phyloP scores from a whole-genome alignment of 805 yeast species.

The Metschnikowia noctiluminum region DNA sequence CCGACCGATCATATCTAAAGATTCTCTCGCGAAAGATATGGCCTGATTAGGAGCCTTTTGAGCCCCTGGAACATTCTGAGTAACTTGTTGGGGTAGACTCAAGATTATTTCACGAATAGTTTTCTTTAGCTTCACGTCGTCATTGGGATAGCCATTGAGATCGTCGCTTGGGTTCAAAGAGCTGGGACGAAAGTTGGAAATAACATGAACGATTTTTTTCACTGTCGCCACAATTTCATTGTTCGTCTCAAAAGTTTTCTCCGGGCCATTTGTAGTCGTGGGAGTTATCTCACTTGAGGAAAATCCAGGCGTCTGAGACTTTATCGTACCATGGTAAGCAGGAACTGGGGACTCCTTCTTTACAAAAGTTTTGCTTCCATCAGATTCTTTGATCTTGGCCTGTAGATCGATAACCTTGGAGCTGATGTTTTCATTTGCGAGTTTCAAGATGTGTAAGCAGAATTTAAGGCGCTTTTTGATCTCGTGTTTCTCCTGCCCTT shows the following conservation, averaged over 20 bases:
- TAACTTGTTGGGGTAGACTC: conserved; percentile 61
- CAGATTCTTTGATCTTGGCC: conserved; percentile 44
- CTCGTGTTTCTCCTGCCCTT: conserved; percentile 41
- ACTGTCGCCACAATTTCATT: conserved; percentile 86
- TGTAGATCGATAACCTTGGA: conserved; percentile 64
- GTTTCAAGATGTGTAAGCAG: conserved; percentile 71
- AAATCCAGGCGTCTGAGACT: neutral
- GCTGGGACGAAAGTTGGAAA: conserved; percentile 69
- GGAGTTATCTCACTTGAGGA: conserved; percentile 4
- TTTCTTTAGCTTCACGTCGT: conserved; percentile 43
- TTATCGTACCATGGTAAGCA: neutral
- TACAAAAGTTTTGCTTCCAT: neutral
- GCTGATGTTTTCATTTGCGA: conserved; percentile 77
- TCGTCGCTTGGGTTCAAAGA: conserved; percentile 21
- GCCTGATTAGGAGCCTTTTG: conserved; percentile 57
- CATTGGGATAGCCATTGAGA: conserved; percentile 1
- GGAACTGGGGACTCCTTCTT: neutral
- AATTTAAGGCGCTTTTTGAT: conserved; percentile 73
- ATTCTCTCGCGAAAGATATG: conserved; percentile 80
- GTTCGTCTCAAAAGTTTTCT: conserved; percentile 47
- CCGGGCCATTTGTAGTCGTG: conserved; percentile 9
- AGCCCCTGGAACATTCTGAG: conserved; percentile 9
- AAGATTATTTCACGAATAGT: conserved; percentile 78
- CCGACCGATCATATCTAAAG: conserved; percentile 80
- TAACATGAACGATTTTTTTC: conserved; percentile 79